Evolutionary conservation across 352 stramenopile genomes (phyloP).

Genomic region (Blastocystis sp.): DNA sequence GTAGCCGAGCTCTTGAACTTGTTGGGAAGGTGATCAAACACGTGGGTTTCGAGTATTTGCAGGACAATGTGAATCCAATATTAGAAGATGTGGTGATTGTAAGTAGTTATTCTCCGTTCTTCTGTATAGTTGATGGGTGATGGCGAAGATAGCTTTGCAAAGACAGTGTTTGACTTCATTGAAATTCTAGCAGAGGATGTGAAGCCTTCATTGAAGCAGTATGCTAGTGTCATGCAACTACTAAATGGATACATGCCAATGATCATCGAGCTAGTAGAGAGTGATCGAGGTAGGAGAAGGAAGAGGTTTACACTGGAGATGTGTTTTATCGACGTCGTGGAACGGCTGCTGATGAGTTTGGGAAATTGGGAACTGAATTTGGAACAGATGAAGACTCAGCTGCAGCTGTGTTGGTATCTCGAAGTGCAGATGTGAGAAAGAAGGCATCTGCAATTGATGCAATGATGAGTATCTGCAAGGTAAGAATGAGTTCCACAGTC

Average conservation of each 20-base stretch:
- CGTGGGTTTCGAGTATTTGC: neutral
- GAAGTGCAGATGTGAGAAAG: neutral
- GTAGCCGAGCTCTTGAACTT: constrained; percentile 29
- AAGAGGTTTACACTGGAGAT: neutral
- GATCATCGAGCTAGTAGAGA: constrained; percentile 48
- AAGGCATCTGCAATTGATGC: constrained; percentile 31
- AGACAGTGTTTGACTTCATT: constrained; percentile 48
- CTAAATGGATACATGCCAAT: constrained; percentile 39
- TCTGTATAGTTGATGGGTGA: constrained; percentile 24
- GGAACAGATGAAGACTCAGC: neutral
- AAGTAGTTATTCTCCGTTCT: neutral
- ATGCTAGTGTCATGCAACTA: neutral
- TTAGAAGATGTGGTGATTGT: neutral
- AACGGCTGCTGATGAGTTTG: constrained; percentile 23
- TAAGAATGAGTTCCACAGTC: neutral
- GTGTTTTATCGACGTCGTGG: neutral
- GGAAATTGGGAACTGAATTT: neutral
- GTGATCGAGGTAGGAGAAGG: neutral
- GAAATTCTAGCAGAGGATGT: neutral
- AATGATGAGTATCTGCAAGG: constrained; percentile 31
- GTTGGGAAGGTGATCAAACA: constrained; percentile 43
- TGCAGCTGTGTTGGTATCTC: neutral
- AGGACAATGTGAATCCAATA: neutral
- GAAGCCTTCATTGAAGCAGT: neutral
- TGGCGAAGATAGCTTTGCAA: constrained; percentile 29